Percentiles rank a stretch among this genome's conserved stretches.
phyloP scores from a whole-genome alignment of 306 rosid species.

The Vicia sativa region DNA sequence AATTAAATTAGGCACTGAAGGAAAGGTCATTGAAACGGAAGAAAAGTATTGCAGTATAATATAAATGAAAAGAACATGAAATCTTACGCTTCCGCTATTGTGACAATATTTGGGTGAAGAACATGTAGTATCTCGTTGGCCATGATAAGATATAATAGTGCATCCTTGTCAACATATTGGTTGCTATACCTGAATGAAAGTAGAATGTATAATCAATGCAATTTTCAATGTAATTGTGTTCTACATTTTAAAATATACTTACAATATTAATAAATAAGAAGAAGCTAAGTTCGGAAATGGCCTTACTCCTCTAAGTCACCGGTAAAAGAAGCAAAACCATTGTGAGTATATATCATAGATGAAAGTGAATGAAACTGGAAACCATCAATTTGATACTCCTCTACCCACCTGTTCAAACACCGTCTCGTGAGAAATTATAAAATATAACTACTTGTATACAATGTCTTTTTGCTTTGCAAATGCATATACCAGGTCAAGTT shows the following conservation, averaged over 20 bases:
- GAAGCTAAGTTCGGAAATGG: slow-evolving; percentile 39
- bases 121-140: slow-evolving; percentile 86
- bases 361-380: slow-evolving; percentile 91
- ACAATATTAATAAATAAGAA: slow-evolving; percentile 10
- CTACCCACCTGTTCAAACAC: slow-evolving; percentile 79
- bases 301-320: slow-evolving; percentile 97
- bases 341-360: slow-evolving; percentile 93
- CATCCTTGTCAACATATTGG: slow-evolving; percentile 94
- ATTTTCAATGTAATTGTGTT: slow-evolving; percentile 15
- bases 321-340: slow-evolving; percentile 94
- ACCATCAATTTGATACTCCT: slow-evolving; percentile 91
- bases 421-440: slow-evolving; percentile 29
- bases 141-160: slow-evolving; percentile 76
- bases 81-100: slow-evolving; percentile 92
- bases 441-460: slow-evolving; percentile 15
- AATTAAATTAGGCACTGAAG: too few species aligned
- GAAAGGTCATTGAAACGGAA: too few species aligned
- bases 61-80: slow-evolving; percentile 23
- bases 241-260: background rate
- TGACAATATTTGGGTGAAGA: slow-evolving; percentile 79
- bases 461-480: slow-evolving; percentile 37
- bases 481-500: slow-evolving; percentile 82
- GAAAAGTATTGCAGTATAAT: too few species aligned
- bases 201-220: slow-evolving; percentile 33
- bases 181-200: slow-evolving; percentile 76